Conservation (phyloP, 352 stramenopile species). For the Aphanomyces cochlioides region DNA sequence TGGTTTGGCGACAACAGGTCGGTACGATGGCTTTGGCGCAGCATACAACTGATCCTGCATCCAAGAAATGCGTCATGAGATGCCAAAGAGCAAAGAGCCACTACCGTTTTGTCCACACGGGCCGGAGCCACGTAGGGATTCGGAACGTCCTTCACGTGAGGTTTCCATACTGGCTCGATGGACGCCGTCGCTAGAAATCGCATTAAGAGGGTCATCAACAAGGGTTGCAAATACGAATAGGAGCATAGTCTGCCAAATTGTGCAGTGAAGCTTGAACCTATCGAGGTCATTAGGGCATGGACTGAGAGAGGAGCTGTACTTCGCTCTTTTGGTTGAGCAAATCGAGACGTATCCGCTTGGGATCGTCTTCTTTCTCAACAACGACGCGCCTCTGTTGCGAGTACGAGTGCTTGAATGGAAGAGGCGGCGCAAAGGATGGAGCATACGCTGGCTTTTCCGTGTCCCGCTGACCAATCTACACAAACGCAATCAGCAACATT, state of each 20-base stretch:
- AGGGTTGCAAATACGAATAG: background rate
- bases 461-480: conserved; percentile 57
- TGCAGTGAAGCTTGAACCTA: conserved; percentile 52
- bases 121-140: conserved; percentile 39
- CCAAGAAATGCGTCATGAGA: background rate
- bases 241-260: conserved; percentile 41
- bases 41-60: conserved; percentile 22
- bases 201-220: background rate
- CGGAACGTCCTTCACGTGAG: conserved; percentile 44
- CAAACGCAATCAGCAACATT: background rate
- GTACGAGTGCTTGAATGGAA: conserved; percentile 60
- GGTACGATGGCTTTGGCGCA: conserved; percentile 6
- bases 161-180: conserved; percentile 33
- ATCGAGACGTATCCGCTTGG: conserved; percentile 50
- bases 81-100: background rate
- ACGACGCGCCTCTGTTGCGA: conserved; percentile 51
- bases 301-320: conserved; percentile 10
- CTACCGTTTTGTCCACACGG: conserved; percentile 1
- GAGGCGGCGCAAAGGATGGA: conserved; percentile 47
- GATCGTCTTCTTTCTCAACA: conserved; percentile 52
- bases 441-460: conserved; percentile 44
- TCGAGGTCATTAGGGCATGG: background rate
- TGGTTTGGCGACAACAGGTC: conserved; percentile 26
- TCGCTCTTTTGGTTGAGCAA: conserved; percentile 56
- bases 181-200: conserved; percentile 16